Evolutionary conservation across 2,329 filamentous ascomycete species (phyloP), one percentile per base, ranked within the genome.

Genomic region (Colletotrichum theobromicola): DNA sequence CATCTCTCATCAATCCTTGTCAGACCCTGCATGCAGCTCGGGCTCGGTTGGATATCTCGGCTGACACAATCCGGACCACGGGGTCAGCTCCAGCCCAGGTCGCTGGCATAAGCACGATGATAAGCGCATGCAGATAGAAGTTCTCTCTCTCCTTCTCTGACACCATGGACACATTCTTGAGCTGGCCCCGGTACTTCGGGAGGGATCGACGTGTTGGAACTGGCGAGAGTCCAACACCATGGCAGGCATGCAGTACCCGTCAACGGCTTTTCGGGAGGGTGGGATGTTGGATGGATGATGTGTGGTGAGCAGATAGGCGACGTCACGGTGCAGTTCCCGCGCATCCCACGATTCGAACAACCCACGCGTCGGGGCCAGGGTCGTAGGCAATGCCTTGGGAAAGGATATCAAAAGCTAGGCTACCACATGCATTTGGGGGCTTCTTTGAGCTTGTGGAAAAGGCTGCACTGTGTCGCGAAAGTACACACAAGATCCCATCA

Each of bases 11-110:
- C 24, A 16, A 42, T 13, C 69, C 68, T 61, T 62, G 68, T 50
- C 24, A 72, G 68, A 72, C 72, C 72, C 72, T 75, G 72, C 72
- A 75, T 72, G 58, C 66, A 55, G 58, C 66, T 57, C 55, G 68
- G 68, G 55, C 46, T 67, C 62, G 68, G 55, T 55, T 62, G 28
- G 61, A 35, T 32, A 18, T 37, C 28, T 61, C 57, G 42, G 50
- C 34, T 37, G 50, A 30, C 35, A 35, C 13, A 42, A 16, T n/a
- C 46, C 34, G 62, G 34, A 70, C 68, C 61, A 46, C 7, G 46
- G 46, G 24, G 53, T 42, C 34, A 35, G 30, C 9, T 21, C 21
- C 60, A 57, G 10, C 26, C 26, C 7, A 12, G 16, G 60, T 12
- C 0, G 12, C 28, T 0, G 35, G 32, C 34, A 0, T 16, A 28